A percentile compares a stretch with the other conserved stretches of the same genome.
phyloP scores from a whole-genome alignment of 768 basidiomycete genomes.

The button mushroom (Agaricus bisporus) region DNA sequence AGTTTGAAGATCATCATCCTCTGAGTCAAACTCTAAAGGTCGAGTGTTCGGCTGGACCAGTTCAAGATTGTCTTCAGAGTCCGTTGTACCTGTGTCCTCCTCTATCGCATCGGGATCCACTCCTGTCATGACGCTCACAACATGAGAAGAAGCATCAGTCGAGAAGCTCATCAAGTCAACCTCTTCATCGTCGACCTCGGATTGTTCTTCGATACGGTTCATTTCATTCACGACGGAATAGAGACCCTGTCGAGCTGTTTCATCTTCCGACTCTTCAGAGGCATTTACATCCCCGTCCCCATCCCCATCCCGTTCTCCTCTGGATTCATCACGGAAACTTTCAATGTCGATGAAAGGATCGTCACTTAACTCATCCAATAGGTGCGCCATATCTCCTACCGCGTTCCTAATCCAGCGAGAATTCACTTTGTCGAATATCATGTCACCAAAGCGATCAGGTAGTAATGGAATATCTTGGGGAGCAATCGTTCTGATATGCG shows the following conservation, averaged over 20 bases:
- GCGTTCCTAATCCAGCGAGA: slow-evolving; percentile 82
- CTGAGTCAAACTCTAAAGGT: slow-evolving; percentile 32
- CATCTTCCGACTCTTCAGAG: slow-evolving; percentile 10
- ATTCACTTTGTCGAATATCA: slow-evolving; percentile 78
- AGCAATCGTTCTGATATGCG: slow-evolving; percentile 74
- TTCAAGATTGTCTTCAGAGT: slow-evolving; percentile 43
- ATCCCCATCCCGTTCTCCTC: slow-evolving; percentile 20
- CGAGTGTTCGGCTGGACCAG: slow-evolving; percentile 24
- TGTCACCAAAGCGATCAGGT: slow-evolving; percentile 76
- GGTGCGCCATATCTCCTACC: slow-evolving; percentile 23
- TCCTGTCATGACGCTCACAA: slow-evolving; percentile 47
- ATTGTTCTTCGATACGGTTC: slow-evolving; percentile 43
- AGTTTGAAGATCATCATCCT: slow-evolving; percentile 26
- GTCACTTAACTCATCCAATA: slow-evolving; percentile 50
- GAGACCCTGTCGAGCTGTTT: slow-evolving; percentile 8
- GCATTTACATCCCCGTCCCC: slow-evolving; percentile 14
- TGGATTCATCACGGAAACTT: slow-evolving; percentile 66
- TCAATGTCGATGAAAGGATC: slow-evolving; percentile 94
- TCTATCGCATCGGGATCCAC: slow-evolving; percentile 33
- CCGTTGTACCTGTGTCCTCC: slow-evolving; percentile 40
- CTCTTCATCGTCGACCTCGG: slow-evolving; percentile 59
- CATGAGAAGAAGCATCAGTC: slow-evolving; percentile 56
- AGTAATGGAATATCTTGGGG: slow-evolving; percentile 73
- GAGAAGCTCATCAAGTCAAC: slow-evolving; percentile 66
- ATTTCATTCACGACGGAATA: slow-evolving; percentile 24